Conservation (phyloP, 306 rosid genomes). For the Echinosophora koreensis region DNA sequence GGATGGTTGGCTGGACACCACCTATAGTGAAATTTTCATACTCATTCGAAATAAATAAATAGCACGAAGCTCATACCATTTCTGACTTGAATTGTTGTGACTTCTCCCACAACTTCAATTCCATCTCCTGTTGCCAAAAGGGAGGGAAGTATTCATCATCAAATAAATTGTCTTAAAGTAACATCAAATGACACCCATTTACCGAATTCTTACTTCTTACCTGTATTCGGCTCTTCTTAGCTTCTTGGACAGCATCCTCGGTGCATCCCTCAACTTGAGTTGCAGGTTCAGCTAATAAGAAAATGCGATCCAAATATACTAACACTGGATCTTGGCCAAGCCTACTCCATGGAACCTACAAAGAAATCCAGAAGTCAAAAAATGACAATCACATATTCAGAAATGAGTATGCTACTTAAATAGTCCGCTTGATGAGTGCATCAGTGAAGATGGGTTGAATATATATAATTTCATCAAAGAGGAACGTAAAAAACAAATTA, state of each 20-base stretch:
- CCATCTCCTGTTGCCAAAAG: conserved; percentile 84
- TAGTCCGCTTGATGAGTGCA: conserved; percentile 9
- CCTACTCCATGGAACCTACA: conserved; percentile 98
- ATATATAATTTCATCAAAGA: background rate
- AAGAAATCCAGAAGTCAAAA: conserved; percentile 40
- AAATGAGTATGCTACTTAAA: conserved; percentile 35
- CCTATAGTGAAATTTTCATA: conserved; percentile 22
- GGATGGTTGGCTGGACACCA: conserved; percentile 9
- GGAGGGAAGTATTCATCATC: conserved; percentile 35
- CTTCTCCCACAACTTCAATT: conserved; percentile 84
- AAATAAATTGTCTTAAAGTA: conserved; percentile 26
- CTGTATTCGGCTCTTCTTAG: conserved; percentile 83
- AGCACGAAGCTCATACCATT: conserved; percentile 65
- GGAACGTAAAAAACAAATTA: conserved; percentile 11
- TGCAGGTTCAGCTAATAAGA: conserved; percentile 95
- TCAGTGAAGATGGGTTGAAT: background rate
- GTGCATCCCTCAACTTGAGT: conserved; percentile 84
- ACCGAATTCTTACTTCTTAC: conserved; percentile 61
- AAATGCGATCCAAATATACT: conserved; percentile 90
- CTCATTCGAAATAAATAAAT: conserved; percentile 31
- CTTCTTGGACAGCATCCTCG: conserved; percentile 92
- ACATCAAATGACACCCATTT: conserved; percentile 20
- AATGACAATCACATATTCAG: conserved; percentile 31
- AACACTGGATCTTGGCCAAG: conserved; percentile 99
- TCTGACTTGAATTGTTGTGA: conserved; percentile 75